Base-by-base conservation (phyloP, 805 yeast genomes). In the Candida ortonii region DNA sequence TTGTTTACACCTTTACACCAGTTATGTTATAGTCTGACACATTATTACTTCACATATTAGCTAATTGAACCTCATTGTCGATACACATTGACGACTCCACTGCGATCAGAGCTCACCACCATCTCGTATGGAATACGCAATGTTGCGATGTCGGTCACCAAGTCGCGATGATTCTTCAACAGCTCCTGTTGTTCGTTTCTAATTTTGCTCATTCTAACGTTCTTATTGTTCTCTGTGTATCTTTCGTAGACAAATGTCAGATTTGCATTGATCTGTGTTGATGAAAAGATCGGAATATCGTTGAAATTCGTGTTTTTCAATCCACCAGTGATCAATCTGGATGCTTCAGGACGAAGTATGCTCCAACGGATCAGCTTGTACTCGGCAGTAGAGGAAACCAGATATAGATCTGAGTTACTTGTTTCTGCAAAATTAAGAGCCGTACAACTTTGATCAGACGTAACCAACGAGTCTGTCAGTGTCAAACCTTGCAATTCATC, bases 71-170 rank as follows among this genome's bases (percentile, higher is more conserved):
- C 11, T 15, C 14, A 30, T 7, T 7, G 73, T 47, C 66, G 70
- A 53, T 74, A 82, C 3, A 84, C 71, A 50, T 77, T 76, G 20
- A 85, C 64, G 2, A 62, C 64, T 0, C 95, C 95, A 25, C 75
- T 68, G 36, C 86, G 61, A 46, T 84, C 94, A 3, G 64, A 86
- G 3, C 83, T 67, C 3, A 84, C 60, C 2, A 84, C 53, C 76
- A 84, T 70, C 25, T 72, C 75, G 38, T 69, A 71, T 0, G 86
- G 86, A 7, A 56, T 50, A 11, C 61, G 43, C 11, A 77, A 53
- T 12, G 72, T 49, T 0, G 67, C 68, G 4, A 80, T 58, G 24
- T 64, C 80, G 3, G 67, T 66, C 22, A 82, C 67, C 2, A 62
- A 46, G 36, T 80, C 84, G 23, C 64, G 68, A 39, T 76, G 82